Percentiles rank a stretch among this genome's conserved stretches.
Evolutionary conservation across 2,329 filamentous ascomycete species (phyloP).

Genomic region (Trichoderma lentiforme): DNA sequence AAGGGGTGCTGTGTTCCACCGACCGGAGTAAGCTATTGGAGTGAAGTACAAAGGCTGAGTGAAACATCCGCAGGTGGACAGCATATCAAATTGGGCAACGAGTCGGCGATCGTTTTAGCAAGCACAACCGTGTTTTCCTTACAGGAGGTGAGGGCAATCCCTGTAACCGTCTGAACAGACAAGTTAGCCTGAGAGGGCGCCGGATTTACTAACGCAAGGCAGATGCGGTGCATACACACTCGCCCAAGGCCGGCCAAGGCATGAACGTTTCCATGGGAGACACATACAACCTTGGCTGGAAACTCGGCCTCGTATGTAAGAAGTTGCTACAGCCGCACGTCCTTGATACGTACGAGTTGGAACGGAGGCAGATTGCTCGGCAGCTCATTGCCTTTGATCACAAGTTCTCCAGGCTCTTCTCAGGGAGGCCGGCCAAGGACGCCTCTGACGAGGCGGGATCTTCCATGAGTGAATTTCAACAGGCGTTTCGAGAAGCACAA

Average conservation of each 20-base stretch:
- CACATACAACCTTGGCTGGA: conserved; percentile 52
- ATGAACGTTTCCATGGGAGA: conserved; percentile 74
- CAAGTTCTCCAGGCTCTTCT: conserved; percentile 54
- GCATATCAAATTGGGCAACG: conserved; percentile 63
- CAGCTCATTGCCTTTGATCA: conserved; percentile 64
- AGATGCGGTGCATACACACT: conserved; percentile 54
- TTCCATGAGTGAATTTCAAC: conserved; percentile 60
- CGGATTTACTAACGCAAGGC: conserved; percentile 11
- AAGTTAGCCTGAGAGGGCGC: too few species aligned
- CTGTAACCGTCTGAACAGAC: conserved; percentile 41
- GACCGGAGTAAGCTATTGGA: background rate
- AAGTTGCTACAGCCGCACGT: conserved; percentile 41
- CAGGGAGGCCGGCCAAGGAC: conserved; percentile 55
- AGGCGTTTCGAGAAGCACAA: conserved; percentile 55
- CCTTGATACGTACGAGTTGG: conserved; percentile 48
- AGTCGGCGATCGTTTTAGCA: conserved; percentile 55
- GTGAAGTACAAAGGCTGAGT: background rate
- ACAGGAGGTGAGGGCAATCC: conserved; percentile 51
- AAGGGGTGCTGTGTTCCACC: background rate
- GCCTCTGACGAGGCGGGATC: conserved; percentile 59
- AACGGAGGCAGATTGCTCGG: conserved; percentile 58
- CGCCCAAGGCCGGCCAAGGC: conserved; percentile 64
- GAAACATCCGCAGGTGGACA: conserved; percentile 23
- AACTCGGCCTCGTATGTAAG: conserved; percentile 46
- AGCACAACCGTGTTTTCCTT: conserved; percentile 60